Percentiles rank a stretch among this genome's conserved stretches.
phyloP scores from a whole-genome alignment of 2,329 filamentous ascomycete species.

The Colletotrichum australisinense region DNA sequence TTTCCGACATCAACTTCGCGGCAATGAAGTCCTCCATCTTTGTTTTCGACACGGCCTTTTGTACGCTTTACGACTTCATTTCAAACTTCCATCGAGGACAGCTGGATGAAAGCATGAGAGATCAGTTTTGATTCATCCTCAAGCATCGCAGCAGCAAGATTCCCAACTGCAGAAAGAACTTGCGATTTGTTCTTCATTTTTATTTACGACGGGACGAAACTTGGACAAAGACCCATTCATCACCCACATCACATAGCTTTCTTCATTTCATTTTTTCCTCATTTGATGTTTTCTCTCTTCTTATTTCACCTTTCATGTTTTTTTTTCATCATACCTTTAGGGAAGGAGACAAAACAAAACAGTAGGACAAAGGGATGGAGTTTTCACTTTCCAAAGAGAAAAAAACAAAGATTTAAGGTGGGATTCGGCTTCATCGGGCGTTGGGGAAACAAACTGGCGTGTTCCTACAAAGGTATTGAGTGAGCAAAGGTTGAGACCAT shows the following conservation, averaged over 20 bases:
- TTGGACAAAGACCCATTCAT: slow-evolving; percentile 22
- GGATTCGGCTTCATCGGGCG: slow-evolving; percentile 22
- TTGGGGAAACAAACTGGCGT: slow-evolving; percentile 18
- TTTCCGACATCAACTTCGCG: background rate
- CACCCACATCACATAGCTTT: slow-evolving; percentile 23
- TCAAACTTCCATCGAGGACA: slow-evolving; percentile 7
- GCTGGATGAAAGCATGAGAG: slow-evolving; percentile 19
- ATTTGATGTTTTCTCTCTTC: background rate
- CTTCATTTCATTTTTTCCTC: slow-evolving; percentile 15
- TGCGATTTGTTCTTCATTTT: background rate
- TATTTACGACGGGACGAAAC: slow-evolving; percentile 26
- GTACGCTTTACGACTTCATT: slow-evolving; percentile 29
- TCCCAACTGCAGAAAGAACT: background rate
- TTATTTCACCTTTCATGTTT: background rate
- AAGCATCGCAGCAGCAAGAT: slow-evolving; percentile 7
- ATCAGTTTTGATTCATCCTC: slow-evolving; percentile 3
- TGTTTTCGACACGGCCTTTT: slow-evolving; percentile 25
- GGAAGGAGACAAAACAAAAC: slow-evolving; percentile 26
- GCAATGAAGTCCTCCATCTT: background rate
- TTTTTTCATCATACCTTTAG: slow-evolving; percentile 21
- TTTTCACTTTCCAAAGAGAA: slow-evolving; percentile 26
- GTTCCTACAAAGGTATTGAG: slow-evolving; percentile 11
- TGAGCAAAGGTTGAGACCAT: background rate
- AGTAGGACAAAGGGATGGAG: slow-evolving; percentile 14
- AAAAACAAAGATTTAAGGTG: slow-evolving; percentile 1